Base-by-base conservation (phyloP, 176 grass and related monocot genomes). In the Musa itinerans region DNA sequence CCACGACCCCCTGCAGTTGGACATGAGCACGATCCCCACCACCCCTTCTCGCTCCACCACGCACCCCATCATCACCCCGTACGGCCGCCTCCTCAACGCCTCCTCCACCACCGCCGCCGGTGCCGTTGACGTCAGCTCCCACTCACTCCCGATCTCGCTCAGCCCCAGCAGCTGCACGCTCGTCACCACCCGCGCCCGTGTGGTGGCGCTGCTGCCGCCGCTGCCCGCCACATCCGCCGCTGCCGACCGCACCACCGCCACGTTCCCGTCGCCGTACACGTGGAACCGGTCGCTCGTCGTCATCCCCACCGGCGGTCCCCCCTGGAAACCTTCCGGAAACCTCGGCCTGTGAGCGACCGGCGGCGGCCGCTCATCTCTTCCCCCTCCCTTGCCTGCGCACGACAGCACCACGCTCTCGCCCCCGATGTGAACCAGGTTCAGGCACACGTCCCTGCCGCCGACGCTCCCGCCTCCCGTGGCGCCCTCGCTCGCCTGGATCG, bases 191-290 rank as follows among this genome's bases (percentile, higher is more conserved):
- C 95, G 76, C 1, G 64, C 54, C 78, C 90, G 77, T 23, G 71
- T 75, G 66, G 82, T n/a, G 1, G 27, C 73, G 0, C 48, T 69
- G 88, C 94, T 34, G 85, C 95, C 9, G 84, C 25, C 80, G 25
- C 54, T 69, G 59, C 29, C 19, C 8, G 15, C 57, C 13, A 92
- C 92, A 53, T 92, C 92, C 5, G 87, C n/a, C 78, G 22, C 55
- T 74, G 61, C 48, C 24, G 90, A 99, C 13, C 91, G 87, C 43
- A 99, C 83, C 43, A 94, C 87, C 58, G 75, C 90, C 14, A 89
- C 85, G 69, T 88, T 86, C 17, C 95, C 95, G 49, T 94, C 90
- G 74, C 95, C 95, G 77, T 99, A 89, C 67, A 99, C 84, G 73
- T 94, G 86, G 66, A 88, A 65, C 51, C 83, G 64, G 51, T 99